phyloP scores from a whole-genome alignment of 1,284 basidiomycete species.

The Cerioporus squamosus region DNA sequence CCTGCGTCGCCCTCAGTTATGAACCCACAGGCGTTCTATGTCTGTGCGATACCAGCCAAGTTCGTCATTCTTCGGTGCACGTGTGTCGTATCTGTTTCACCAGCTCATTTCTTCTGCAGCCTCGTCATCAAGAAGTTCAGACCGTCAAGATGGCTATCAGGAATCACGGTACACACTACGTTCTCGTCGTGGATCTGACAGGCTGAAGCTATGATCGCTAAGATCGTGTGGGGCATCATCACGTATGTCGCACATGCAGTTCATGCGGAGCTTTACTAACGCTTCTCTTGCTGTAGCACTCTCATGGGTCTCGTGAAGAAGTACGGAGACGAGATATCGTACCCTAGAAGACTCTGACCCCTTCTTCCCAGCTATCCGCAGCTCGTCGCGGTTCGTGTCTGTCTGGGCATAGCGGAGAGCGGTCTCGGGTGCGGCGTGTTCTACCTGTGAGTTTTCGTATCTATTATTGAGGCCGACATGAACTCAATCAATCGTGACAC shows the following conservation, averaged over 20 bases:
- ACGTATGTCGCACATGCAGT: slow-evolving; percentile 14
- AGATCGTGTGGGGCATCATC: too few species aligned
- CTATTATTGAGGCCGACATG: too few species aligned
- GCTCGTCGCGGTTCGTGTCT: slow-evolving; percentile 58
- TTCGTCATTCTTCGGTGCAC: neutral
- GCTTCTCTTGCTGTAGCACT: too few species aligned
- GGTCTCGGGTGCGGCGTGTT: slow-evolving; percentile 66
- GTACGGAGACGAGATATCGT: slow-evolving; percentile 34
- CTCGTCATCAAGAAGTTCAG: slow-evolving; percentile 6
- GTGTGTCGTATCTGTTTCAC: neutral
- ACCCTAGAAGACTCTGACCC: neutral
- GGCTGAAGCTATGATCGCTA: too few species aligned
- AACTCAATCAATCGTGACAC: too few species aligned
- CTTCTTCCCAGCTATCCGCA: slow-evolving; percentile 52
- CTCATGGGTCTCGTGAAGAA: slow-evolving; percentile 66
- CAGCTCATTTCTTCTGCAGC: neutral
- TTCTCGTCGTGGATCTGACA: too few species aligned
- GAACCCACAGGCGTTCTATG: neutral
- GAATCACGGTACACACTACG: neutral
- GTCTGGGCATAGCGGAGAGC: slow-evolving; percentile 66
- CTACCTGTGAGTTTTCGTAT: slow-evolving; percentile 45
- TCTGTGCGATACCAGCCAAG: neutral
- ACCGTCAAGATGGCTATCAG: slow-evolving; percentile 3
- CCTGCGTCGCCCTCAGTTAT: neutral
- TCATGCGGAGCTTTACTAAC: too few species aligned